These are phyloP conservation scores for Penicillium manginii DNA, from an alignment of 495 filamentous ascomycete species.

Conservation along the genomic window DNA sequence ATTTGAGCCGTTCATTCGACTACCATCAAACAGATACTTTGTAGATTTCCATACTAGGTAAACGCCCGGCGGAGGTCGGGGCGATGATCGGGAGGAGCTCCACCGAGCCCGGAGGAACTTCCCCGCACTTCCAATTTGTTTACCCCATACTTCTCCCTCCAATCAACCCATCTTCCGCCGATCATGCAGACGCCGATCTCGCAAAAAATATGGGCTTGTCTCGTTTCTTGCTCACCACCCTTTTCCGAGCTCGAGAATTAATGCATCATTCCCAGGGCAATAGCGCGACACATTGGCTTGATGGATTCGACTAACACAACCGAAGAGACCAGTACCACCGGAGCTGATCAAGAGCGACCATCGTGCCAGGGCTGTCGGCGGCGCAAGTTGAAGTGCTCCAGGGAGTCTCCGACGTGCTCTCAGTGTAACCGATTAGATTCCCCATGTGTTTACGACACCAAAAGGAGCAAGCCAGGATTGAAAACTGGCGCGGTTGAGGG, in stretches of 20 bases:
- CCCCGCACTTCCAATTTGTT: not conserved
- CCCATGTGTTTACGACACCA: constrained; percentile 23
- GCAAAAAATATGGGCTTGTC: not conserved
- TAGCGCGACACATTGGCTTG: not conserved
- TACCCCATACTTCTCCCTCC: constrained; percentile 5
- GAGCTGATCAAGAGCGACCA: constrained; percentile 5
- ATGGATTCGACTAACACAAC: not conserved
- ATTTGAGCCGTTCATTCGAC: too few species aligned
- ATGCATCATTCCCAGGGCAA: not conserved
- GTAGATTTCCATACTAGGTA: not conserved
- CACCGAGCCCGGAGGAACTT: not conserved
- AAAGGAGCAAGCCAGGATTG: constrained; percentile 29
- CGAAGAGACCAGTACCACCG: not conserved
- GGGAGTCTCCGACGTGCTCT: constrained; percentile 4
- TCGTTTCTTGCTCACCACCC: not conserved
- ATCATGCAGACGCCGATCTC: not conserved
- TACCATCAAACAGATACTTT: not conserved
- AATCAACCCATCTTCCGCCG: not conserved
- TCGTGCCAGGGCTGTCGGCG: constrained; percentile 12
- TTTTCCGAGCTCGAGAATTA: not conserved
- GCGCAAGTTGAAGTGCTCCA: constrained; percentile 9
- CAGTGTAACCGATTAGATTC: constrained; percentile 11
- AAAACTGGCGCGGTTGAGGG: constrained; percentile 32
- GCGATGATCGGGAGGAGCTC: not conserved
- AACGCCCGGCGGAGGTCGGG: constrained; percentile 5